A percentile compares a stretch with the other conserved stretches of the same genome.
Conservation (phyloP, 106 monocot species). For the Allium fistulosum region DNA sequence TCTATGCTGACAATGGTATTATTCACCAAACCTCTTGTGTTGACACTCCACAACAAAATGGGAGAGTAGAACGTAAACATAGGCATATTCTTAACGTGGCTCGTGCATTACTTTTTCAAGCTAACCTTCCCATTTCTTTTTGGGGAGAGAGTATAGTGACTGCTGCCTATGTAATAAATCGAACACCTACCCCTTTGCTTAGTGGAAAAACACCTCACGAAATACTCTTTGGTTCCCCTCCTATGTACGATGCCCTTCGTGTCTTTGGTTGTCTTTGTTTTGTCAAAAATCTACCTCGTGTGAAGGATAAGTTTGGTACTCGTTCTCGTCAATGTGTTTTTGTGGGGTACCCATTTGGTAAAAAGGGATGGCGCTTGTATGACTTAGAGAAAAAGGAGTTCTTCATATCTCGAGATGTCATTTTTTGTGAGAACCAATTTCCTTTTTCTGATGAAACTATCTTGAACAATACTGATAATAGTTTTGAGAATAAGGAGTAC, state of each 20-base stretch:
- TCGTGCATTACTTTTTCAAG: neutral
- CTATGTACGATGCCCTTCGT: neutral
- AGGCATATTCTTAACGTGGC: neutral
- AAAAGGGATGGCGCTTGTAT: neutral
- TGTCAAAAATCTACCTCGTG: neutral
- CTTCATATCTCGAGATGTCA: neutral
- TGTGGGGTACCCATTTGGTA: neutral
- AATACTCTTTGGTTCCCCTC: neutral
- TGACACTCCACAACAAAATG: neutral
- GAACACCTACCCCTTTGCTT: neutral
- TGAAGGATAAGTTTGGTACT: neutral
- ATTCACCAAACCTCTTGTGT: neutral
- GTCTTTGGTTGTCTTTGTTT: neutral
- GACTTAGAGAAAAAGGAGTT: neutral
- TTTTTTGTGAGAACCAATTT: neutral
- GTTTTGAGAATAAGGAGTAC: too few relatives aligned
- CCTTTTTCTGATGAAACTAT: too few relatives aligned
- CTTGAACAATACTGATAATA: too few relatives aligned
- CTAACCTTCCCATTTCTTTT: neutral
- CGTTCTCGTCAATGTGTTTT: neutral
- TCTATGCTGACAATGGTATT: neutral
- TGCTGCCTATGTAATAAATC: neutral
- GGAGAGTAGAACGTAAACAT: neutral
- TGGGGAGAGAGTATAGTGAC: neutral
- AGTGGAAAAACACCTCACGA: neutral